Conservation (phyloP, 192 early-diverging fungal genomes). For the Coemansia biformis region DNA sequence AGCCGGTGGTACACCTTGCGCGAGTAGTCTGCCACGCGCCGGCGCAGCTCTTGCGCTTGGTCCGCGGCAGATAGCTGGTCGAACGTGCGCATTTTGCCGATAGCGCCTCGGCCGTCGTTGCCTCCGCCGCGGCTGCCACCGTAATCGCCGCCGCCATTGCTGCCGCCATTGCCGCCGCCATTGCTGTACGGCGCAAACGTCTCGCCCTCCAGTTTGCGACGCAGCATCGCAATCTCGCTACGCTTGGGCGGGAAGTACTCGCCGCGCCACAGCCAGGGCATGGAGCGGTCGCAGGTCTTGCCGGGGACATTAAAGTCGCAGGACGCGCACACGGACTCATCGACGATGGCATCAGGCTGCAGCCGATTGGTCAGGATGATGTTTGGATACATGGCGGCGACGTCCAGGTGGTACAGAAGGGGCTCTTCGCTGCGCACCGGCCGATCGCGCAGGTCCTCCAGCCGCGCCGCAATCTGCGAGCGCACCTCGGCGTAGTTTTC, state of each 20-base stretch:
- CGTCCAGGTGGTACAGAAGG: constrained; percentile 96
- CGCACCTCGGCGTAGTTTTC: constrained; percentile 84
- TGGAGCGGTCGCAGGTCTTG: constrained; percentile 83
- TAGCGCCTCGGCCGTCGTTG: constrained; percentile 3
- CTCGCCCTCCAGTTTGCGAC: constrained; percentile 76
- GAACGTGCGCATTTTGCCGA: constrained; percentile 54
- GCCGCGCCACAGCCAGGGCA: constrained; percentile 98
- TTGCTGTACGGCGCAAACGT: constrained; percentile 60
- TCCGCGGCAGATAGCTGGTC: constrained; percentile 63
- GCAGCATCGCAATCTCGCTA: constrained; percentile 89
- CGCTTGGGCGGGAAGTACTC: constrained; percentile 89
- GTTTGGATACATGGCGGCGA: constrained; percentile 99
- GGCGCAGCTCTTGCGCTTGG: constrained; percentile 65
- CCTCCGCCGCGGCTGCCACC: constrained; percentile 8
- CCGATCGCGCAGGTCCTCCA: constrained; percentile 72
- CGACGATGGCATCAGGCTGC: constrained; percentile 94
- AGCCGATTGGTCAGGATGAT: constrained; percentile 97
- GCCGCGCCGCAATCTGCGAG: constrained; percentile 55
- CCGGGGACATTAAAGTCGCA: constrained; percentile 91
- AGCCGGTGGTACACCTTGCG: constrained; percentile 82
- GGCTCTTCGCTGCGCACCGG: constrained; percentile 77
- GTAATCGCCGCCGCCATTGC: no score
- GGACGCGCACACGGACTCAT: constrained; percentile 78
- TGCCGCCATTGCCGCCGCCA: background rate
- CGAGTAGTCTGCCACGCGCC: constrained; percentile 81